Evolutionary conservation across 2,329 filamentous ascomycete genomes (phyloP), one percentile per base, ranked within the genome.

Genomic region (Fusarium equiseti): DNA sequence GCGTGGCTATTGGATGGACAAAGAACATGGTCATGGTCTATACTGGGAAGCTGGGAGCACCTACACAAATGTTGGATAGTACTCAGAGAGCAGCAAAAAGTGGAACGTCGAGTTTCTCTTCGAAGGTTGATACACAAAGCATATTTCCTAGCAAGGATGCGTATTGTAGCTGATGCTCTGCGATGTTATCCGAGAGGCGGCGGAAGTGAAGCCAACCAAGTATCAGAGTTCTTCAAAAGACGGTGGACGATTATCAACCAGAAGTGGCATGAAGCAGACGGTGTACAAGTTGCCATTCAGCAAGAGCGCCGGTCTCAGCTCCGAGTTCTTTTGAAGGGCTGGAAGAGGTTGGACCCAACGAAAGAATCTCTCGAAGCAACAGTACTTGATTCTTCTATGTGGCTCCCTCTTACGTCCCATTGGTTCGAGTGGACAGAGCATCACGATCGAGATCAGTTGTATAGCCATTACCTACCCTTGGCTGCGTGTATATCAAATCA

Each of bases 241-340:
- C 16, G 18, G 13, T 26, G 31, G 51, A 20, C 2, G 2, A 40
- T 3, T 0, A 3, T 0, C 0, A 26, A n/a, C 12, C 20, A 15
- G 8, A 3, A 0, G 8, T 59, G 57, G 57, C 7, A 1, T 8
- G 2, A 26, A 11, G 8, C 11, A 13, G 57, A 59, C 0, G 0
- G 24, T 5, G 0, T 1, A 10, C 1, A 38, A 0, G 8, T 5
- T 3, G 24, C 5, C 3, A 0, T 11, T 2, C 24, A 45, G 4
- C 2, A 11, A 16, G 2, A n/a, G 26, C 0, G 5, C 2, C 18
- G 16, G 3, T 8, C 6, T 0, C 3, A 5, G 4, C 8, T 58
- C 0, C 8, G 13, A 4, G 12, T 4, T 3, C 3, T 6, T 8
- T 11, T 59, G 8, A 12, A 3, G 6, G 57, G 57, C 1, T 59